Evolutionary conservation across 176 grass and related monocot genomes (phyloP).

Genomic region (Typha latifolia): DNA sequence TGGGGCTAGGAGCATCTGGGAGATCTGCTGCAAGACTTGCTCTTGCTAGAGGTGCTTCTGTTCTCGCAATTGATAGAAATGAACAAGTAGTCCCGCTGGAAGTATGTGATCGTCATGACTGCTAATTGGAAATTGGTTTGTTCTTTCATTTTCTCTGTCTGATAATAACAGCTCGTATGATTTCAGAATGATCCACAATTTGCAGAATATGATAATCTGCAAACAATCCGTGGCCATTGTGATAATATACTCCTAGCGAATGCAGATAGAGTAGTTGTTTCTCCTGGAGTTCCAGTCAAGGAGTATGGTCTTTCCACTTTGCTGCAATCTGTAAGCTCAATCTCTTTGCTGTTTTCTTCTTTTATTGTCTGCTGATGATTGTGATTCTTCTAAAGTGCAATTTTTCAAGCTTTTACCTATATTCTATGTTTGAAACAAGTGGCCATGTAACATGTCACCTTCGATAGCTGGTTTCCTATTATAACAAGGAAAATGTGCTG

Average conservation of each 20-base stretch:
- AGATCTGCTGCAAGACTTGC: slow-evolving; percentile 10
- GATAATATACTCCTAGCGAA: background rate
- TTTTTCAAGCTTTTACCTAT: too few species aligned
- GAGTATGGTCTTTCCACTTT: slow-evolving; percentile 10
- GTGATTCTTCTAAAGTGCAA: too few species aligned
- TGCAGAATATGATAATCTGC: background rate
- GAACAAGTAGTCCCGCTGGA: slow-evolving; percentile 4
- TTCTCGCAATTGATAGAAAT: slow-evolving; percentile 15
- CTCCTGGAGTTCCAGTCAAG: slow-evolving; percentile 13
- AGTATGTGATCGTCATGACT: background rate
- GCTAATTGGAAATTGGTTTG: background rate
- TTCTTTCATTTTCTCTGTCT: background rate
- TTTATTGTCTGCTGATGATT: too few species aligned
- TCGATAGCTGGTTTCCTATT: too few species aligned
- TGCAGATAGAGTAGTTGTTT: slow-evolving; percentile 9
- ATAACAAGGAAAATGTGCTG: too few species aligned
- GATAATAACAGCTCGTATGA: background rate
- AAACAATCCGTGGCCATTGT: slow-evolving; percentile 6
- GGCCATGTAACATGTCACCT: too few species aligned
- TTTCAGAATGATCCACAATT: slow-evolving; percentile 16
- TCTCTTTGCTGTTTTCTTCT: background rate
- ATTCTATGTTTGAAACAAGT: too few species aligned
- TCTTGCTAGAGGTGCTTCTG: slow-evolving; percentile 20
- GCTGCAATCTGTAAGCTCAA: background rate
- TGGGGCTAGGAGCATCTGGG: slow-evolving; percentile 12